A percentile compares a stretch with the other conserved stretches of the same genome.
These are phyloP conservation scores for Aspergillus candidus DNA, from an alignment of 2,329 filamentous ascomycete genomes.

Conservation along the genomic window DNA sequence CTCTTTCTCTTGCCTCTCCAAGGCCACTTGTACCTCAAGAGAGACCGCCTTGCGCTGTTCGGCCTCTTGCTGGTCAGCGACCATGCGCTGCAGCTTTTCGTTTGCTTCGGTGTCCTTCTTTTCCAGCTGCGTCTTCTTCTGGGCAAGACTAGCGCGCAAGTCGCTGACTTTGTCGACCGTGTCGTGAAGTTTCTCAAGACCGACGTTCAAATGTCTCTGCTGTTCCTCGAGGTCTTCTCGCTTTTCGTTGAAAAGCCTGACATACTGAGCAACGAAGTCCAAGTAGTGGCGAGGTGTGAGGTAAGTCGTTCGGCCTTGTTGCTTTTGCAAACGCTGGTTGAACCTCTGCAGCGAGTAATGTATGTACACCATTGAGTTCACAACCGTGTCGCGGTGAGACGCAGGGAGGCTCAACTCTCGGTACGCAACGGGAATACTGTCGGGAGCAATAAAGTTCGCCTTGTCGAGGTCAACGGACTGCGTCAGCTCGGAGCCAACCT, in stretches of 20 bases:
- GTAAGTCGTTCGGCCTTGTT: slow-evolving; percentile 88
- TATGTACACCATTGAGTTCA: slow-evolving; percentile 99
- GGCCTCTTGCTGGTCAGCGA: slow-evolving; percentile 89
- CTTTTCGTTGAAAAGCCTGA: slow-evolving; percentile 96
- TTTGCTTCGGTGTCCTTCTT: slow-evolving; percentile 93
- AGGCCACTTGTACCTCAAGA: slow-evolving; percentile 75
- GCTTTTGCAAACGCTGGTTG: slow-evolving; percentile 80
- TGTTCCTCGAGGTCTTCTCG: slow-evolving; percentile 97
- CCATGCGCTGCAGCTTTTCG: slow-evolving; percentile 94
- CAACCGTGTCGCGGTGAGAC: slow-evolving; percentile 81
- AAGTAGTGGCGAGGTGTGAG: slow-evolving; percentile 95
- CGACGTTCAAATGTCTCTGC: slow-evolving; percentile 95
- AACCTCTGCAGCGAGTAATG: slow-evolving; percentile 90
- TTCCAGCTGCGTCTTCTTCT: slow-evolving; percentile 91
- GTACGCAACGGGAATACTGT: slow-evolving; percentile 90
- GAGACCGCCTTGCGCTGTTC: slow-evolving; percentile 86
- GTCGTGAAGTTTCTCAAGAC: slow-evolving; percentile 92
- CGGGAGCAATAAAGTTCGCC: slow-evolving; percentile 74
- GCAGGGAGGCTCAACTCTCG: slow-evolving; percentile 77
- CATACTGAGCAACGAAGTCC: slow-evolving; percentile 96
- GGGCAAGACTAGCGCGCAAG: slow-evolving; percentile 78
- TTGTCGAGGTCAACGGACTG: slow-evolving; percentile 94
- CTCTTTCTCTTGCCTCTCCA: slow-evolving; percentile 85
- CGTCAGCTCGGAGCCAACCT: slow-evolving; percentile 91
- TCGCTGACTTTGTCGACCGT: slow-evolving; percentile 97